These are phyloP conservation scores for Fusarium acutatum DNA, from an alignment of 2,329 filamentous ascomycete species.

Conservation along the genomic window DNA sequence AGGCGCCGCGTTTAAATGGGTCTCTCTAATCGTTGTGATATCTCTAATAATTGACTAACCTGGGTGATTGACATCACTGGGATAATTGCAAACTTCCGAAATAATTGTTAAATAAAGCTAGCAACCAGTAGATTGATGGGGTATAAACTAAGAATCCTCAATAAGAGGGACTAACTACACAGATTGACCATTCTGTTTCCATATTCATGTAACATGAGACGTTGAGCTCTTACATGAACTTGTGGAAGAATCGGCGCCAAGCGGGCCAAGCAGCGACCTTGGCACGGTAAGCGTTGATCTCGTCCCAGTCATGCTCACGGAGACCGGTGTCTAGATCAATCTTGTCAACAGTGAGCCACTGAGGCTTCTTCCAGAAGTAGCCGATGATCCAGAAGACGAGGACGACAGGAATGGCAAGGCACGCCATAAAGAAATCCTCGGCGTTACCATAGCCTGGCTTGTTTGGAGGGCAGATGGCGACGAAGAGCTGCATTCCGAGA, in stretches of 20 bases:
- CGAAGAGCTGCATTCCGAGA: slow-evolving; percentile 62
- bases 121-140: slow-evolving; percentile 19
- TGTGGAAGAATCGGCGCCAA: slow-evolving; percentile 51
- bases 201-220: fast-evolving
- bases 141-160: slow-evolving; percentile 26
- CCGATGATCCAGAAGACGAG: slow-evolving; percentile 63
- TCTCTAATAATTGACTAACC: not conserved
- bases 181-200: not conserved
- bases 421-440: slow-evolving; percentile 63
- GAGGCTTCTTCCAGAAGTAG: slow-evolving; percentile 71
- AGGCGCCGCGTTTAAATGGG: fast-evolving
- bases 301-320: slow-evolving; percentile 70
- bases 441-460: slow-evolving; percentile 47
- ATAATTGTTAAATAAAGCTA: not conserved
- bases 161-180: slow-evolving; percentile 12
- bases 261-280: slow-evolving; percentile 57
- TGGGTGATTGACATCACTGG: not conserved
- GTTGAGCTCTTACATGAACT: slow-evolving; percentile 3
- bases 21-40: fast-evolving
- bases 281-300: slow-evolving; percentile 62
- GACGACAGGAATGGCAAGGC: slow-evolving; percentile 63
- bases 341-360: slow-evolving; percentile 65
- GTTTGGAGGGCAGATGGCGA: slow-evolving; percentile 53
- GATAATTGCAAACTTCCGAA: fast-evolving
- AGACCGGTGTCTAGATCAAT: slow-evolving; percentile 75